Evolutionary conservation across 1,284 basidiomycete genomes (phyloP).

Genomic region (Moesziomyces sp.): DNA sequence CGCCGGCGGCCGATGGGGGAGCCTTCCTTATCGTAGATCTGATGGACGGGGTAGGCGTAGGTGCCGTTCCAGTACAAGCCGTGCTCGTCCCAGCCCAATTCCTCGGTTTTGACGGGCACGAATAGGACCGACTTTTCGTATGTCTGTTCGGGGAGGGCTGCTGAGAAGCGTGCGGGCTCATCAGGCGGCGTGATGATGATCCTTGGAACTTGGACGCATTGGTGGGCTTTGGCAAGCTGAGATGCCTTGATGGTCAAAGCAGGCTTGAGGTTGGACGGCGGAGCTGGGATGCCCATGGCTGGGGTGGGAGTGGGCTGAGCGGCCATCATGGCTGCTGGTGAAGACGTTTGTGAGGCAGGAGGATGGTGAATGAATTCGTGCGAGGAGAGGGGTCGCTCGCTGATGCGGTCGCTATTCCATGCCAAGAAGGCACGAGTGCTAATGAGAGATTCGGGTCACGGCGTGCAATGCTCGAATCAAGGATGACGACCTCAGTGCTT

Average conservation of each 20-base stretch:
- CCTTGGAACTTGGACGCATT: conserved; percentile 36
- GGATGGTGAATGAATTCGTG: neutral
- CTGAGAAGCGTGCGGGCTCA: conserved; percentile 30
- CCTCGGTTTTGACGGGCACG: conserved; percentile 59
- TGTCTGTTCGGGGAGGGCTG: conserved; percentile 45
- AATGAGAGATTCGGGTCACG: too few relatives aligned
- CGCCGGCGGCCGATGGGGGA: conserved; percentile 34
- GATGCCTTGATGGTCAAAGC: conserved; percentile 14
- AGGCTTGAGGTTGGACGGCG: conserved; percentile 4
- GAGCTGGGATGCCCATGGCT: neutral
- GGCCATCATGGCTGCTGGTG: conserved; percentile 14
- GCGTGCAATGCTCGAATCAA: too few relatives aligned
- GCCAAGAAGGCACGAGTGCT: too few relatives aligned
- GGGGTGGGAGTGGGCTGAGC: conserved; percentile 1
- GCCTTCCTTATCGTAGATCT: conserved; percentile 46
- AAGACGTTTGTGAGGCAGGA: neutral
- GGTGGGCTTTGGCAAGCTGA: conserved; percentile 4
- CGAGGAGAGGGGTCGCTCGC: neutral
- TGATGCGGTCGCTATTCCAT: too few relatives aligned
- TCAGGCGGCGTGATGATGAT: conserved; percentile 54
- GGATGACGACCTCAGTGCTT: too few relatives aligned
- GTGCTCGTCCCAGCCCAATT: conserved; percentile 60
- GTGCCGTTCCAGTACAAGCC: conserved; percentile 61
- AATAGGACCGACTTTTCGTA: conserved; percentile 54
- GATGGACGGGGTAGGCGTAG: conserved; percentile 52